Evolutionary conservation across 2,329 filamentous ascomycete genomes (phyloP).

Genomic region (Balansia obtecta): DNA sequence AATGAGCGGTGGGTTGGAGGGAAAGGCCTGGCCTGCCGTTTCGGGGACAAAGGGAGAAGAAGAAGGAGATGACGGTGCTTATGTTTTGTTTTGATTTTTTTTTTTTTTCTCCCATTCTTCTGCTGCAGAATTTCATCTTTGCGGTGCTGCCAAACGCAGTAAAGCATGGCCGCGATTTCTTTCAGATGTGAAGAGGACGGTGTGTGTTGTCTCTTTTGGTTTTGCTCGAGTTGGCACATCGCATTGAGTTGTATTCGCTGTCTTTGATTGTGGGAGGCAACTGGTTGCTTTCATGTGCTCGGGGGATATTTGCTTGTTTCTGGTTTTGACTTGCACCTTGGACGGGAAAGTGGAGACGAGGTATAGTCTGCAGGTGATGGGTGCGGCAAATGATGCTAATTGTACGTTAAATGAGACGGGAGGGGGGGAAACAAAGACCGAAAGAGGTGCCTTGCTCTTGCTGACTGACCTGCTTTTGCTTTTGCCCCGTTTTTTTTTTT

Average conservation of each 20-base stretch:
- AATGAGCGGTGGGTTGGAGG: not conserved
- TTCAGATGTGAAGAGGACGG: not conserved
- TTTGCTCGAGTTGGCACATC: too few species aligned
- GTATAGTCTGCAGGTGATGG: not conserved
- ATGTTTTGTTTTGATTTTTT: too few species aligned
- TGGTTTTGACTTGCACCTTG: not conserved
- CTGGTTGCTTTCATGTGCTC: not conserved
- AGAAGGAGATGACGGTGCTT: too few species aligned
- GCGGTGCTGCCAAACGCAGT: too few species aligned
- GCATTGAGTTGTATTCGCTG: too few species aligned
- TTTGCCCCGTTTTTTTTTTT: not conserved
- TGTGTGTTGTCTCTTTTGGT: not conserved
- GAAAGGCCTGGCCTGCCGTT: not conserved
- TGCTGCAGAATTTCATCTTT: too few species aligned
- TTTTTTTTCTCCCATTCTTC: too few species aligned
- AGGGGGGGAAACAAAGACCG: too few species aligned
- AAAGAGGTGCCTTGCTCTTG: too few species aligned
- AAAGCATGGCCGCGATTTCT: too few species aligned
- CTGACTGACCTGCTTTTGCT: not conserved
- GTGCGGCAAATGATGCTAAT: not conserved
- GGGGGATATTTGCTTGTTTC: conserved; percentile 4
- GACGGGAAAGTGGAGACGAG: not conserved
- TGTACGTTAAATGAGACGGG: not conserved
- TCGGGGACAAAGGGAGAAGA: too few species aligned
- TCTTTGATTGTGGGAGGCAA: too few species aligned